Evolutionary conservation across 345 rosid genomes (phyloP).

Genomic region (Aquilaria malaccensis): DNA sequence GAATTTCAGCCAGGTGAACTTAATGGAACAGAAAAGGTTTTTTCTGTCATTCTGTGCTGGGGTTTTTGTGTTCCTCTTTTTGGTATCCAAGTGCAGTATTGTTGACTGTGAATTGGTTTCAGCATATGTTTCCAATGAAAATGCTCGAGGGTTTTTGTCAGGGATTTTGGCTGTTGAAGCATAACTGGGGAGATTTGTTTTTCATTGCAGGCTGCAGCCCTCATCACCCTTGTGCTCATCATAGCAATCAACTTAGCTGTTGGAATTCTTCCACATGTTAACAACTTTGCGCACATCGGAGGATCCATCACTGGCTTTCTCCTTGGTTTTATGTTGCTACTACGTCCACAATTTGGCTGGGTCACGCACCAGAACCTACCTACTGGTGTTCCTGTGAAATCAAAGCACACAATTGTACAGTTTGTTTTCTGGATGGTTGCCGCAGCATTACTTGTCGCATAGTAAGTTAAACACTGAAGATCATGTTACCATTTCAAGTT

Average conservation of each 20-base stretch:
- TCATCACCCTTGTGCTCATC: conserved; percentile 51
- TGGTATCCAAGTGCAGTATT: no score
- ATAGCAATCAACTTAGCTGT: conserved; percentile 58
- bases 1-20: no score
- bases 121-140: neutral
- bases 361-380: conserved; percentile 34
- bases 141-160: neutral
- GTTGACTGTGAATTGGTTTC: no score
- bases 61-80: no score
- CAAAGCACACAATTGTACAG: conserved; percentile 66
- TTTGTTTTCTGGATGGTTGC: conserved; percentile 40
- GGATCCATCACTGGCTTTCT: conserved; percentile 61
- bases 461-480: conserved; percentile 26
- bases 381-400: conserved; percentile 33
- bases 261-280: conserved; percentile 81
- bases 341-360: conserved; percentile 77
- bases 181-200: neutral
- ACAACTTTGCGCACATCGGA: conserved; percentile 83
- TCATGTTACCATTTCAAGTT: no score
- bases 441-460: conserved; percentile 34
- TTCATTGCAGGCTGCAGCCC: conserved; percentile 46
- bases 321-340: conserved; percentile 54
- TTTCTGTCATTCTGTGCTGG: no score
- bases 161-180: neutral
- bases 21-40: no score